A percentile compares a stretch with the other conserved stretches of the same genome.
Evolutionary conservation across 129 eudicot genomes (phyloP).

Genomic region (Sambucus nigra): DNA sequence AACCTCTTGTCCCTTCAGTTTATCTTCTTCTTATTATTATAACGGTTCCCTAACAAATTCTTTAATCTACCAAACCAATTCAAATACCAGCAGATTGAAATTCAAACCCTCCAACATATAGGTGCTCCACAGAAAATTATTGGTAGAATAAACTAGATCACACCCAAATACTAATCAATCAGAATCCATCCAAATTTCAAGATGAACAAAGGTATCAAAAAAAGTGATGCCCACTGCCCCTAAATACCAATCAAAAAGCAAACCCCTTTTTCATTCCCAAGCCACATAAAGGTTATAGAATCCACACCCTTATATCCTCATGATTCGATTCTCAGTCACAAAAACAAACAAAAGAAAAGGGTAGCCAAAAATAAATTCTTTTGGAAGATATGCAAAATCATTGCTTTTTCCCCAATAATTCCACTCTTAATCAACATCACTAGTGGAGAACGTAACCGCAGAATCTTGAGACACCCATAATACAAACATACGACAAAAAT

Average conservation of each 20-base stretch:
- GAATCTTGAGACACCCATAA: background rate
- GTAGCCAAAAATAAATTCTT: background rate
- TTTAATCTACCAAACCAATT: conserved; percentile 3
- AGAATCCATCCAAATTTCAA: conserved; percentile 12
- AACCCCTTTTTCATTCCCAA: background rate
- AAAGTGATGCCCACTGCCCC: conserved; percentile 6
- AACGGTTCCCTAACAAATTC: background rate
- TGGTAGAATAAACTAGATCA: conserved; percentile 9
- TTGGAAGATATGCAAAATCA: background rate
- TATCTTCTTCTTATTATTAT: background rate
- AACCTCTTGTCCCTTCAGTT: background rate
- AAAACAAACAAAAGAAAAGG: background rate
- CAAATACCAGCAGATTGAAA: background rate
- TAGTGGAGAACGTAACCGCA: background rate
- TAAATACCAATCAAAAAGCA: background rate
- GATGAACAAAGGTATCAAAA: background rate
- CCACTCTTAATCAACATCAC: background rate
- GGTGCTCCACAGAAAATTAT: background rate
- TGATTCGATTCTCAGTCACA: conserved; percentile 14
- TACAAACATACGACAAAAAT: background rate
- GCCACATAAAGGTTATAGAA: background rate
- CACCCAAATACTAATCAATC: conserved; percentile 5
- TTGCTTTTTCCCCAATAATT: background rate
- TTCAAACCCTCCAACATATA: background rate
- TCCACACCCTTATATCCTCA: conserved; percentile 2